These are phyloP conservation scores for Chlorella sp. DNA, from an alignment of 139 green algal genomes.

Conservation along the genomic window DNA sequence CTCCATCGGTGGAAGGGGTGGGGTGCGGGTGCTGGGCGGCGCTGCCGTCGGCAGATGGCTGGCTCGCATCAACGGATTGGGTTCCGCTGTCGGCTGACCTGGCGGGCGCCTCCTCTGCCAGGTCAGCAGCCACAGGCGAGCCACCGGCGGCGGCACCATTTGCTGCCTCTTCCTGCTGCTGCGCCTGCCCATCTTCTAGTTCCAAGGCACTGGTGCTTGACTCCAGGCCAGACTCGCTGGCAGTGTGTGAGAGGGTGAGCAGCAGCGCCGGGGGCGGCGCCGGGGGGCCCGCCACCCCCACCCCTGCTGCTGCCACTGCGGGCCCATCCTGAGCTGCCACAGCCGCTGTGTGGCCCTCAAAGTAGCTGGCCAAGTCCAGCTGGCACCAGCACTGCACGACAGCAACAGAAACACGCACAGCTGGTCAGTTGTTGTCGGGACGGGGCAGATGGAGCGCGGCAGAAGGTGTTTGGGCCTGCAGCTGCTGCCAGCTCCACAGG, in stretches of 20 bases:
- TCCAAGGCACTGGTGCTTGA: background rate
- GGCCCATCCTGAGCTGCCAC: background rate
- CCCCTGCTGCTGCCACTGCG: background rate
- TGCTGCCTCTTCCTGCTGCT: background rate
- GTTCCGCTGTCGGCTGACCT: background rate
- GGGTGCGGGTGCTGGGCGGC: background rate
- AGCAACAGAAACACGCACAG: too few species aligned
- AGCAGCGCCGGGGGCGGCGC: background rate
- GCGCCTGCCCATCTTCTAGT: background rate
- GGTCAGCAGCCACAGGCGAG: background rate
- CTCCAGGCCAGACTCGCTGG: background rate
- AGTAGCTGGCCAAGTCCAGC: slow-evolving; percentile 48
- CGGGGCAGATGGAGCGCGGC: too few species aligned
- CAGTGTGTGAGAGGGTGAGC: background rate
- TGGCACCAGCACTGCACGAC: slow-evolving; percentile 38
- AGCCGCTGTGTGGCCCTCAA: background rate
- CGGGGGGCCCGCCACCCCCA: background rate
- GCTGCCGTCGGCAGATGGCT: background rate
- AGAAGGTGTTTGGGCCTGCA: too few species aligned
- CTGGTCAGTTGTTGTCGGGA: too few species aligned
- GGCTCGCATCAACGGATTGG: too few species aligned
- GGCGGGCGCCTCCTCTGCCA: background rate
- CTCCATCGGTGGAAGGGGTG: background rate
- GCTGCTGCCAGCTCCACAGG: too few species aligned
- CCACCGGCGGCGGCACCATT: background rate